phyloP scores from a whole-genome alignment of 805 yeast genomes.

The Candida broadrunensis region DNA sequence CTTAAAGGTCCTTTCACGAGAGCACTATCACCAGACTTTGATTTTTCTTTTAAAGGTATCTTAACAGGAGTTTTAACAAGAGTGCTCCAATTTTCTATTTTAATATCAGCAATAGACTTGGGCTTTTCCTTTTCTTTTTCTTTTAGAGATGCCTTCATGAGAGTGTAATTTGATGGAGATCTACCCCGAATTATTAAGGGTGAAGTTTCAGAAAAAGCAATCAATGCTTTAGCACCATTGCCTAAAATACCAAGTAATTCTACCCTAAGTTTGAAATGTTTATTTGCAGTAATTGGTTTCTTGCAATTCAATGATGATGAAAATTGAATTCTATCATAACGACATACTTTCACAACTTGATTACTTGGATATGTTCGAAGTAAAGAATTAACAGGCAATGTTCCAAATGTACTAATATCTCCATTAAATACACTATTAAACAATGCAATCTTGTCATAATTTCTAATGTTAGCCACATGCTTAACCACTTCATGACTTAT shows the following conservation, averaged over 20 bases:
- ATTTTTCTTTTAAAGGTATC: too few species aligned
- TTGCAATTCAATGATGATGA: slow-evolving; percentile 49
- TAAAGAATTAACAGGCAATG: slow-evolving; percentile 12
- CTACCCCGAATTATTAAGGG: slow-evolving; percentile 62
- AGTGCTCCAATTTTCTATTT: too few species aligned
- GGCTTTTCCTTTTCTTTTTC: too few species aligned
- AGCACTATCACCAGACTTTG: too few species aligned
- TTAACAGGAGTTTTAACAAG: too few species aligned
- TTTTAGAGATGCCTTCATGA: background rate
- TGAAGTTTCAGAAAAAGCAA: slow-evolving; percentile 53
- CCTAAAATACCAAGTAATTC: slow-evolving; percentile 47
- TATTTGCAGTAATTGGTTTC: slow-evolving; percentile 41
- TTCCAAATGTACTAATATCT: slow-evolving; percentile 12
- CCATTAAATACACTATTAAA: slow-evolving; percentile 51
- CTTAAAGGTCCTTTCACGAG: too few species aligned
- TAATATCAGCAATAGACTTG: too few species aligned
- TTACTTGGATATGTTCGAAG: slow-evolving; percentile 46
- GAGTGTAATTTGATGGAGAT: slow-evolving; percentile 58
- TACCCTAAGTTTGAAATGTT: slow-evolving; percentile 50
- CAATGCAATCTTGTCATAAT: slow-evolving; percentile 48
- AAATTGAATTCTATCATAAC: slow-evolving; percentile 69
- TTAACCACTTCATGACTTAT: slow-evolving; percentile 57
- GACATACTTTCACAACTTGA: slow-evolving; percentile 53
- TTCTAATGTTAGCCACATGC: slow-evolving; percentile 62
- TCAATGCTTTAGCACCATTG: slow-evolving; percentile 25